phyloP scores from a whole-genome alignment of 106 monocot genomes.

The Dioscorea dumetorum region DNA sequence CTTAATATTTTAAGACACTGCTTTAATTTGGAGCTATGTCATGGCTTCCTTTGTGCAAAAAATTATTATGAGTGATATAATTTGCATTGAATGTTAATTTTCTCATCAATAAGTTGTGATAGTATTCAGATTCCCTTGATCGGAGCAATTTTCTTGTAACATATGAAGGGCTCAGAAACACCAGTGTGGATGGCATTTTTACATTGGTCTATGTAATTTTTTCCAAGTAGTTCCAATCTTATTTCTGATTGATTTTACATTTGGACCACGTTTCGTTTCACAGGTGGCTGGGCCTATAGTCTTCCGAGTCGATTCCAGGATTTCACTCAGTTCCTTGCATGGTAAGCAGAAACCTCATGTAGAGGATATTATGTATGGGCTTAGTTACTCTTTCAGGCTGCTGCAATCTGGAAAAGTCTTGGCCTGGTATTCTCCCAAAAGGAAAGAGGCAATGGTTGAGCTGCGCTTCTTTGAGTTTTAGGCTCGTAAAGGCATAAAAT shows the following conservation, averaged over 20 bases:
- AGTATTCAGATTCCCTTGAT: no score
- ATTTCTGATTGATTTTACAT: no score
- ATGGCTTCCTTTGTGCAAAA: no score
- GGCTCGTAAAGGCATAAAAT: no score
- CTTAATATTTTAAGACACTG: background rate
- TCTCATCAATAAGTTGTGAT: no score
- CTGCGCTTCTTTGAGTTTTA: slow-evolving; percentile 69
- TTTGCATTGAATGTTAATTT: no score
- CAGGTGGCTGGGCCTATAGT: slow-evolving; percentile 80
- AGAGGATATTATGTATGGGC: slow-evolving; percentile 54
- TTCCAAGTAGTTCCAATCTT: background rate
- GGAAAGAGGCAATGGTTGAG: slow-evolving; percentile 87
- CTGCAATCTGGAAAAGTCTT: slow-evolving; percentile 72
- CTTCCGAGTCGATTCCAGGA: slow-evolving; percentile 46
- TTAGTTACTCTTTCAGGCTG: slow-evolving; percentile 68
- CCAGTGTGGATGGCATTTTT: background rate
- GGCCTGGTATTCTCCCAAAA: slow-evolving; percentile 84
- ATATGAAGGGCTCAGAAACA: no score
- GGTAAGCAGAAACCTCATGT: slow-evolving; percentile 37
- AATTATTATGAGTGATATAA: no score
- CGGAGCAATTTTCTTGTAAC: no score
- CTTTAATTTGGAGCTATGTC: background rate
- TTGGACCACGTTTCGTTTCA: background rate
- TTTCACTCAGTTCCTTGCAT: slow-evolving; percentile 35
- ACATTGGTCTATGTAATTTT: background rate